A percentile compares a stretch with the other conserved stretches of the same genome.
These are phyloP conservation scores for Fusarium chuoi DNA, from an alignment of 2,329 filamentous ascomycete species.

Conservation along the genomic window DNA sequence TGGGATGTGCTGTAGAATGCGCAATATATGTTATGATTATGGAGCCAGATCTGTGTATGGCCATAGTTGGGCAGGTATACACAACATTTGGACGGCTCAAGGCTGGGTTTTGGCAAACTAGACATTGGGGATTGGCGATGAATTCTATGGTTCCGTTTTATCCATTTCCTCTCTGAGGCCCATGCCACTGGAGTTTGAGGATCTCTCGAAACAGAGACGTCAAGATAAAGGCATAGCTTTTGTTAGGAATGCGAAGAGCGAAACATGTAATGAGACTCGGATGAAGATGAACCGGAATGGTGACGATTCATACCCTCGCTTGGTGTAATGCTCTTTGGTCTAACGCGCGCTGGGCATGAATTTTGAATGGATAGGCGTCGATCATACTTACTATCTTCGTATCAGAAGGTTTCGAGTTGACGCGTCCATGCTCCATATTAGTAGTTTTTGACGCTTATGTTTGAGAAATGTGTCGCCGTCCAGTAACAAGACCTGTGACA, in stretches of 20 bases:
- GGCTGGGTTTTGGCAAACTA: slow-evolving; percentile 23
- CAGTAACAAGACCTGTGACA: slow-evolving; percentile 17
- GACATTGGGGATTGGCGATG: slow-evolving; percentile 21
- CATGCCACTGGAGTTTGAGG: neutral
- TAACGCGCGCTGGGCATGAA: slow-evolving; percentile 14
- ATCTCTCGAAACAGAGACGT: slow-evolving; percentile 11
- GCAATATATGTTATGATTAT: slow-evolving; percentile 22
- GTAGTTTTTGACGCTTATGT: slow-evolving; percentile 12
- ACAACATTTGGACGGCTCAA: slow-evolving; percentile 6
- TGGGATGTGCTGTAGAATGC: slow-evolving; percentile 51
- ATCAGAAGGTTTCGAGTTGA: slow-evolving; percentile 34
- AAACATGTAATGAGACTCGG: slow-evolving; percentile 34
- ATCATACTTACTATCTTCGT: slow-evolving; percentile 24
- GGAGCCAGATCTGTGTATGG: slow-evolving; percentile 19
- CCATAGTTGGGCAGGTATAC: slow-evolving; percentile 5
- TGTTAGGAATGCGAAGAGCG: slow-evolving; percentile 5
- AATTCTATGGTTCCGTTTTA: slow-evolving; percentile 15
- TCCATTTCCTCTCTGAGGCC: neutral
- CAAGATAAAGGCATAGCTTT: neutral
- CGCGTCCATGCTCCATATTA: slow-evolving; percentile 30
- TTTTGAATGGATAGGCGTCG: slow-evolving; percentile 13
- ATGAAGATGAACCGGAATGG: slow-evolving; percentile 24
- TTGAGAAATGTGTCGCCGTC: slow-evolving; percentile 26
- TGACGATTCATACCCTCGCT: slow-evolving; percentile 10
- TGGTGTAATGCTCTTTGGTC: neutral